Percentiles rank a stretch among this genome's conserved stretches.
Conservation (phyloP, 768 basidiomycete species). For the Hortiboletus campestris region DNA sequence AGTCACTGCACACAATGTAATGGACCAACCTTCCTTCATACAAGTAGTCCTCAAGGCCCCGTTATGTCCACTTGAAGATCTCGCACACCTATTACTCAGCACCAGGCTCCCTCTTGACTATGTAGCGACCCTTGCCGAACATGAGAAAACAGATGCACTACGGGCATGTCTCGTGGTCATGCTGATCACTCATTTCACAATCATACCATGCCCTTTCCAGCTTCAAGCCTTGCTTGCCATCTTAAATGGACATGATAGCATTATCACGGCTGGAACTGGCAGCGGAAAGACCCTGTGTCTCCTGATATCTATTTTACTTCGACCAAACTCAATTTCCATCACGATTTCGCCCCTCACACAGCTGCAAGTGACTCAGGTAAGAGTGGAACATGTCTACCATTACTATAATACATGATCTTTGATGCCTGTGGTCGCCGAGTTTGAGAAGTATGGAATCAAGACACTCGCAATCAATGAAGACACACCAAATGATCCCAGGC, state of each 20-base stretch:
- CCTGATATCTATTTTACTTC: not conserved
- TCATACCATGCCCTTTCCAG: no score
- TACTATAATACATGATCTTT: no score
- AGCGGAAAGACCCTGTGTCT: not conserved
- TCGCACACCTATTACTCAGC: not conserved
- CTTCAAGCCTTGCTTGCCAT: not conserved
- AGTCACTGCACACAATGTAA: not conserved
- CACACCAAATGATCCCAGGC: not conserved
- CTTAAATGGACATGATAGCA: not conserved
- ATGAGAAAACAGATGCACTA: not conserved
- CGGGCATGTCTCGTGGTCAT: not conserved
- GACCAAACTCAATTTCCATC: not conserved
- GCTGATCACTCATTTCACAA: not conserved
- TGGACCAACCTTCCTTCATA: not conserved
- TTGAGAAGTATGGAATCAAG: not conserved
- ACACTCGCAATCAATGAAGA: slow-evolving; percentile 8
- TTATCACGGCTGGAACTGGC: not conserved
- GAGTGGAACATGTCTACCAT: not conserved
- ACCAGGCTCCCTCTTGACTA: not conserved
- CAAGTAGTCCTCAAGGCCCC: not conserved
- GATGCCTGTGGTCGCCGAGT: not conserved
- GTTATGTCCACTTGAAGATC: not conserved
- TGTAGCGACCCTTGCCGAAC: not conserved
- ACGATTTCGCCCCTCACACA: not conserved
- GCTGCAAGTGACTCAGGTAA: not conserved